Evolutionary conservation across 2,329 filamentous ascomycete genomes (phyloP), one percentile per base, ranked within the genome.

Genomic region (Aaosphaeria pasadenensis): DNA sequence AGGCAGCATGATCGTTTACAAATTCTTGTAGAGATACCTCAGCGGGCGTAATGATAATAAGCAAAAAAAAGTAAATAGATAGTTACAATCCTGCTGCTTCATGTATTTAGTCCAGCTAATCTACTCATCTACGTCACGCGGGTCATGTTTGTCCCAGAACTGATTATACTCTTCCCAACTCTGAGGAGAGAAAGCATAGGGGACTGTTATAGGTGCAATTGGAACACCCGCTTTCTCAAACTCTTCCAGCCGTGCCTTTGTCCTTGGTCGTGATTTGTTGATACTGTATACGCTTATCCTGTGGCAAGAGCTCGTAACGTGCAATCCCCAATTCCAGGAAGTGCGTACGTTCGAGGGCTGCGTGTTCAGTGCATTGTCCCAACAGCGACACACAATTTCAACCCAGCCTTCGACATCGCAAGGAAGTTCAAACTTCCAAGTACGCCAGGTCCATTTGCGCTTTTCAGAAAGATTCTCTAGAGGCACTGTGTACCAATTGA

Each of bases 281-380:
- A 84, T 74, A 50, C 80, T 84, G 60, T 83, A 85, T 2, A 85
- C 61, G 39, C 73, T 77, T 50, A 85, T 73, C 0, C 43, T 69
- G 66, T 86, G 84, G 48, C 79, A 83, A 0, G 77, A 82, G 5
- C 76, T 80, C 0, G 83, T 87, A 4, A 87, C 82, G 57, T 86
- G 84, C 17, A 87, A 66, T 11, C 80, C 83, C 82, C 82, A 86
- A 57, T 87, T 87, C 77, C 73, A 75, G 42, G 73, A 72, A 36
- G 63, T 69, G 39, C 72, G 62, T 41, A 75, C 72, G 52, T 59
- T 71, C 0, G 70, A 71, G 6, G 73, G 73, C 53, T 76, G 73
- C 1, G 73, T 75, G 48, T 75, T 76, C 48, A 75, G 47, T n/a
- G 73, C 68, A 56, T 74, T 71, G 41, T 75, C 73, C 74, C 73